Evolutionary conservation across 176 grass and related monocot species (phyloP).

Genomic region (Rhynchospora tenuis): DNA sequence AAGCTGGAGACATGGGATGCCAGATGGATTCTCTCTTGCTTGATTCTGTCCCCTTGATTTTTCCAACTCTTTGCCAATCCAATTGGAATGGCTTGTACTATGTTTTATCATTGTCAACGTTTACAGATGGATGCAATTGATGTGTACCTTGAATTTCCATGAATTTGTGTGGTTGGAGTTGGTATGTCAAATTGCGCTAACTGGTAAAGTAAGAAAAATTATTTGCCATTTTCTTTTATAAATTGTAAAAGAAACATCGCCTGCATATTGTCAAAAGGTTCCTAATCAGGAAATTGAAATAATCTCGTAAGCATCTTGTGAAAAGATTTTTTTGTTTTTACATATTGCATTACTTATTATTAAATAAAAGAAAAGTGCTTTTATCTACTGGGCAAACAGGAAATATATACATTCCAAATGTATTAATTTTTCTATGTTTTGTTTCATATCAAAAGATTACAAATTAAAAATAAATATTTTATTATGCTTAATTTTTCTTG

Average conservation of each 20-base stretch:
- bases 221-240: neutral
- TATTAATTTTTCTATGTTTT: neutral
- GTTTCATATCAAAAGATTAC: neutral
- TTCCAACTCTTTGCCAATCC: neutral
- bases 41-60: conserved; percentile 18
- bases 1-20: neutral
- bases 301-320: neutral
- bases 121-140: neutral
- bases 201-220: neutral
- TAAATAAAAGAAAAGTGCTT: too few relatives aligned
- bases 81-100: conserved; percentile 22
- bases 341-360: too few relatives aligned
- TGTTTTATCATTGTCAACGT: conserved; percentile 21
- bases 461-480: neutral
- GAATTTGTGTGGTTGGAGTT: neutral
- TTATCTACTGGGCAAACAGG: too few relatives aligned
- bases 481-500: neutral
- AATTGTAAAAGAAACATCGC: neutral
- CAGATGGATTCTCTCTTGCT: conserved; percentile 15
- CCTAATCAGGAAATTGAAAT: conserved; percentile 8
- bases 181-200: neutral
- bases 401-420: too few relatives aligned
- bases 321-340: neutral
- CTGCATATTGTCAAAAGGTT: neutral
- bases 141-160: neutral